Evolutionary conservation across 768 basidiomycete species (phyloP), one percentile per base, ranked within the genome.

Genomic region (Suillus paluster): DNA sequence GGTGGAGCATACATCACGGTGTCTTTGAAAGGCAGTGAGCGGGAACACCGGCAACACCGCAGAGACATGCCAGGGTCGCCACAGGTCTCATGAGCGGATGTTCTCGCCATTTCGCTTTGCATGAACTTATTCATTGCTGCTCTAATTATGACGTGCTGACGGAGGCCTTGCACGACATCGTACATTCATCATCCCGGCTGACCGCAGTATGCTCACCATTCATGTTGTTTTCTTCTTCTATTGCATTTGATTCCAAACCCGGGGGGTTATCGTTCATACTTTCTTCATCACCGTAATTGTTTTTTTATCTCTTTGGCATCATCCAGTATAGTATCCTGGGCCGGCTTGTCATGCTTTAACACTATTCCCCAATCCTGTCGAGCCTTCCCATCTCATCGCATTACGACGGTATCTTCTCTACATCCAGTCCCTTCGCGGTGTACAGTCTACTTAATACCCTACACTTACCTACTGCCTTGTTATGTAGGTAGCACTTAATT

Each of bases 1-100:
- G 93, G 93, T 62, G 89, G 93, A 55, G 90, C 93, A 17, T 94
- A 95, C 71, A 87, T 94, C 68, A 95, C 94, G 17, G 81, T 95
- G 57, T 94, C 93, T 45, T 89, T 91, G 66, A 86, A 86, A 69
- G 93, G 86, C 33, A 87, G 86, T 70, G 90, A 93, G 75, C 85
- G 87, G 67, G 84, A 86, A 73, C 83, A 84, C 64, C 76, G 80
- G 39, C 72, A 82, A 71, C 75, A 59, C n/a, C 60, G 56, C 67
- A 67, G 63, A 68, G 72, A 67, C 68, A 63, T 65, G 59, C 63
- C 66, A 60, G 60, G 64, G 61, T 55, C 75, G 63, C 67, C 74
- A 68, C 67, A 39, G 60, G 65, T 63, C 59, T 68, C 74, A 74
- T 75, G 71, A 75, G 46, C 49, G 60, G 62, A 44, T n/a, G 68